Conservation (phyloP, 2,329 filamentous ascomycete species). For the Fusarium penzigii region DNA sequence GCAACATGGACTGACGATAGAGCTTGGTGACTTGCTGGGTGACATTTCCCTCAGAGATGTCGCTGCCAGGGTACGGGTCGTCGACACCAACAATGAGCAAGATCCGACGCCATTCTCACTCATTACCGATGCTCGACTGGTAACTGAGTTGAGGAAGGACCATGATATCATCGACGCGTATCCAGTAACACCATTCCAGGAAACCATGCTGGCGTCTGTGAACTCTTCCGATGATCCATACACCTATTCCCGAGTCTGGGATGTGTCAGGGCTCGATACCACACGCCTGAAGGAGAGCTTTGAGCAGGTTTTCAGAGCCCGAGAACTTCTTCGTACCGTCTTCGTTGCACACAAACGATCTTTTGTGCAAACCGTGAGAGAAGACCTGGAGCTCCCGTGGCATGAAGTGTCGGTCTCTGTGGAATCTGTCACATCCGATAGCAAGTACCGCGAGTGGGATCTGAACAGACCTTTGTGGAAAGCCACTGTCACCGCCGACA, state of each 20-base stretch:
- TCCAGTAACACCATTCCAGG: slow-evolving; percentile 27
- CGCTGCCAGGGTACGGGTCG: neutral
- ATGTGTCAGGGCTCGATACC: slow-evolving; percentile 10
- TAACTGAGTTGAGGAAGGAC: neutral
- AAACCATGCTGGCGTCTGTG: slow-evolving; percentile 14
- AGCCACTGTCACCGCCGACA: neutral
- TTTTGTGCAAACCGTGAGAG: neutral
- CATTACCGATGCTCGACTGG: neutral
- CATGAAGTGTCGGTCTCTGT: neutral
- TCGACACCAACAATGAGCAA: neutral
- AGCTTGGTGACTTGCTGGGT: slow-evolving; percentile 4
- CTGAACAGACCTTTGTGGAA: neutral
- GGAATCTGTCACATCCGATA: neutral
- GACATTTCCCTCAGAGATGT: neutral
- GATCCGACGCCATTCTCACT: slow-evolving; percentile 16
- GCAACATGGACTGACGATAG: slow-evolving; percentile 1
- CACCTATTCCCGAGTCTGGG: slow-evolving; percentile 19
- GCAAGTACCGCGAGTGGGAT: neutral
- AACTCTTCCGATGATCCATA: slow-evolving; percentile 9
- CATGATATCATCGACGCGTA: slow-evolving; percentile 18
- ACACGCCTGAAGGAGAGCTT: slow-evolving; percentile 6
- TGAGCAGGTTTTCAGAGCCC: slow-evolving; percentile 9
- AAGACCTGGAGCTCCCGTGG: neutral
- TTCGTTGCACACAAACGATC: slow-evolving; percentile 14
- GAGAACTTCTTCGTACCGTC: slow-evolving; percentile 16